Evolutionary conservation across 306 rosid species (phyloP).

Genomic region (Dalbergia oliveri): DNA sequence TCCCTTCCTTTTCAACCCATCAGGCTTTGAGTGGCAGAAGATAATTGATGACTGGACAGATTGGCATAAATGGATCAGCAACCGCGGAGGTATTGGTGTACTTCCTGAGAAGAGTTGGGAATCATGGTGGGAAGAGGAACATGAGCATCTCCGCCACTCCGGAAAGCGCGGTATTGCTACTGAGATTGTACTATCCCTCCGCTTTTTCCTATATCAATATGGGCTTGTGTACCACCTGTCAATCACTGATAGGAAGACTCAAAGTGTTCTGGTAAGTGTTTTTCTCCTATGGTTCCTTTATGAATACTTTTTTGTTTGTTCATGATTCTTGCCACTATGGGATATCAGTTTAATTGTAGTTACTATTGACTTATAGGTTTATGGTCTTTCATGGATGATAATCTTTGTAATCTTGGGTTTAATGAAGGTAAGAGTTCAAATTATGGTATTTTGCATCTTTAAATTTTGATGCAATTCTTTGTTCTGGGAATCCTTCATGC

Average conservation of each 20-base stretch:
- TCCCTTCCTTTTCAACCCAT: slow-evolving; percentile 96
- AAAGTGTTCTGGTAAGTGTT: slow-evolving; percentile 71
- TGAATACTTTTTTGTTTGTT: slow-evolving; percentile 13
- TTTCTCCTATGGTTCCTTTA: slow-evolving; percentile 19
- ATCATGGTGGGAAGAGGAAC: slow-evolving; percentile 98
- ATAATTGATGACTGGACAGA: slow-evolving; percentile 95
- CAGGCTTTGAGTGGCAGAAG: slow-evolving; percentile 99
- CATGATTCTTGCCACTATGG: slow-evolving; percentile 6
- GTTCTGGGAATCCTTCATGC: slow-evolving; percentile 27
- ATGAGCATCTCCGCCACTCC: slow-evolving; percentile 75
- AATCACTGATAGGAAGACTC: slow-evolving; percentile 52
- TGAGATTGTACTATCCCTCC: slow-evolving; percentile 88
- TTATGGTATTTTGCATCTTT: not conserved
- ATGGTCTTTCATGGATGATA: slow-evolving; percentile 85
- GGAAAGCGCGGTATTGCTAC: slow-evolving; percentile 72
- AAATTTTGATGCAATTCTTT: slow-evolving; percentile 13
- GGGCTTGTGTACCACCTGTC: slow-evolving; percentile 93
- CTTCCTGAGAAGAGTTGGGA: slow-evolving; percentile 90
- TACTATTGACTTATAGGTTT: slow-evolving; percentile 68
- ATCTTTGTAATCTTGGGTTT: slow-evolving; percentile 70
- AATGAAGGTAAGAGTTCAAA: slow-evolving; percentile 74
- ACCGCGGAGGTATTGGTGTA: slow-evolving; percentile 92
- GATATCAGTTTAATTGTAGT: slow-evolving; percentile 43
- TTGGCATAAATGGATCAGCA: slow-evolving; percentile 96
- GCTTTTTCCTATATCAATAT: slow-evolving; percentile 87